A percentile compares a stretch with the other conserved stretches of the same genome.
These are phyloP conservation scores for Saprolegnia diclina DNA, from an alignment of 352 stramenopile genomes.

Conservation along the genomic window DNA sequence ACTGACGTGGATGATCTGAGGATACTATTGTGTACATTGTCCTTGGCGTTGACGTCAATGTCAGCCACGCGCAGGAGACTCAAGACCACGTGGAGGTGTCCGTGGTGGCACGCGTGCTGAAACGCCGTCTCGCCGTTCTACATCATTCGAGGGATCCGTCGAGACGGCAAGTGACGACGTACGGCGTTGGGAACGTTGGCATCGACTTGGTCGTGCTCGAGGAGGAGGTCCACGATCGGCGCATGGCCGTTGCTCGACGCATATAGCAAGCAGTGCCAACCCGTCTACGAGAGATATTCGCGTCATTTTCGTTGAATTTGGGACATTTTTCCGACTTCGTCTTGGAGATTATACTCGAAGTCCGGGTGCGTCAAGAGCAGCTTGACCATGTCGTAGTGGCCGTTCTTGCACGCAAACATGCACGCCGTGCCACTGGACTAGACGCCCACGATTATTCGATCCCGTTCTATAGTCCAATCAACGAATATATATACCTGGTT, in stretches of 20 bases:
- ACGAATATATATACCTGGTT: conserved; percentile 2
- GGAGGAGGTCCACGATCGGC: conserved; percentile 8
- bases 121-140: conserved; percentile 21
- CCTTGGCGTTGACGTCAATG: conserved; percentile 12
- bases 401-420: conserved; percentile 14
- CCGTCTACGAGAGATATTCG: background rate
- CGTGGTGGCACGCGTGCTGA: conserved; percentile 12
- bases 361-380: conserved; percentile 1
- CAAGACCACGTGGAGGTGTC: background rate
- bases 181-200: conserved; percentile 18
- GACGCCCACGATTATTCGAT: background rate
- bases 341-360: conserved; percentile 9
- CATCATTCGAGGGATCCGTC: background rate
- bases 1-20: no score
- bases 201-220: conserved; percentile 8
- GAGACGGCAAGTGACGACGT: background rate
- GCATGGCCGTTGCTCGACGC: conserved; percentile 10
- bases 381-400: background rate
- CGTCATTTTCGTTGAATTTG: background rate
- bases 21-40: conserved; percentile 8
- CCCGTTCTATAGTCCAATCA: background rate
- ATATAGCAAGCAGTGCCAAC: conserved; percentile 7
- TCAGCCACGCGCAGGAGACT: background rate
- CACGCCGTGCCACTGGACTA: conserved; percentile 2
- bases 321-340: background rate